phyloP scores from a whole-genome alignment of 176 grass and related monocot species.

The Tillandsia leiboldiana region DNA sequence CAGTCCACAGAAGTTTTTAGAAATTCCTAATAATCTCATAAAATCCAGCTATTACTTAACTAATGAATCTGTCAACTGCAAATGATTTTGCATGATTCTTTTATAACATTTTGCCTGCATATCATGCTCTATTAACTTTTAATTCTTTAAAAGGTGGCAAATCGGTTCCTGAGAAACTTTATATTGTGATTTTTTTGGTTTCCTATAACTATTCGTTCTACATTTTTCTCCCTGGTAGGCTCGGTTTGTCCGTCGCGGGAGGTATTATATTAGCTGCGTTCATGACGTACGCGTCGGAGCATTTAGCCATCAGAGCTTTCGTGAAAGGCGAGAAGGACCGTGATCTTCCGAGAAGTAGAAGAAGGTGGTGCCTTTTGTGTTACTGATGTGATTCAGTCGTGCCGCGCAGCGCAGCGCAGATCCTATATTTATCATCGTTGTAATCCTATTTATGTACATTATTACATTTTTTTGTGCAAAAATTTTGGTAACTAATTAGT shows the following conservation, averaged over 20 bases:
- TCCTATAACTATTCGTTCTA: not conserved
- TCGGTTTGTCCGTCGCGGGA: constrained; percentile 59
- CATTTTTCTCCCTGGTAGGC: constrained; percentile 37
- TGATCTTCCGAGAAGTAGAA: constrained; percentile 31
- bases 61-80: too few species aligned
- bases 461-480: not conserved
- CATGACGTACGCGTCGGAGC: constrained; percentile 57
- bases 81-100: too few species aligned
- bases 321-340: constrained; percentile 46
- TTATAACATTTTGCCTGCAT: too few species aligned
- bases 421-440: constrained; percentile 23
- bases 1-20: too few species aligned
- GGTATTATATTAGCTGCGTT: constrained; percentile 48
- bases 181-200: not conserved
- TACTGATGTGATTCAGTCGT: constrained; percentile 14
- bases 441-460: constrained; percentile 26
- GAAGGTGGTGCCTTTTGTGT: constrained; percentile 33
- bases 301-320: constrained; percentile 61
- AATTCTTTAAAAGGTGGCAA: too few species aligned
- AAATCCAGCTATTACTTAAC: too few species aligned
- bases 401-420: not conserved
- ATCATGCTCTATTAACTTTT: too few species aligned
- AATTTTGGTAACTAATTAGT: constrained; percentile 6
- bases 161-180: too few species aligned
- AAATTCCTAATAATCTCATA: not conserved